phyloP scores from a whole-genome alignment of 306 rosid genomes.

The Quillaja saponaria region DNA sequence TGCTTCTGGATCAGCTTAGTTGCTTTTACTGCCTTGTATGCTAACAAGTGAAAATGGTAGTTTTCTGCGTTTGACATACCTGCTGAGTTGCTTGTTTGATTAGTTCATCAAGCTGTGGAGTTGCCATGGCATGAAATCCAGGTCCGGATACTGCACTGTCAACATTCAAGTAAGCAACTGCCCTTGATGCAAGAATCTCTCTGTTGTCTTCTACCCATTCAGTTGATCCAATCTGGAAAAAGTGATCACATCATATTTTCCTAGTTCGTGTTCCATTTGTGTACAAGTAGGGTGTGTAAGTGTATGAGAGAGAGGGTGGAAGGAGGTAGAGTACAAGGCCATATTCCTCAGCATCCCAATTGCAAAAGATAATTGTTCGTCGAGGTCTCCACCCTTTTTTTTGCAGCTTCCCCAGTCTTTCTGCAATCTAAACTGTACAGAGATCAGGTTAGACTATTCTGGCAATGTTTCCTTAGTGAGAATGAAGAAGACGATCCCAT shows the following conservation, averaged over 20 bases:
- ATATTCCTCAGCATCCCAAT: slow-evolving; percentile 87
- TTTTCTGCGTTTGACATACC: slow-evolving; percentile 39
- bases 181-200: slow-evolving; percentile 66
- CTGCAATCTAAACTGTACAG: slow-evolving; percentile 47
- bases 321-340: slow-evolving; percentile 53
- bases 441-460: slow-evolving; percentile 15
- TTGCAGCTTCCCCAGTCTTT: slow-evolving; percentile 63
- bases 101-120: slow-evolving; percentile 80
- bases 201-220: slow-evolving; percentile 86
- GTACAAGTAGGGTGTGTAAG: too few species aligned
- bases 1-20: too few species aligned
- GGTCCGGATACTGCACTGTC: slow-evolving; percentile 57
- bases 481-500: too few species aligned
- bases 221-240: slow-evolving; percentile 65
- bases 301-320: background rate
- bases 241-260: slow-evolving; percentile 14
- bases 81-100: slow-evolving; percentile 59
- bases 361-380: slow-evolving; percentile 68
- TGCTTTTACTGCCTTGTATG: background rate
- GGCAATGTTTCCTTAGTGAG: too few species aligned
- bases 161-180: slow-evolving; percentile 75
- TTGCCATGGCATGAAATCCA: slow-evolving; percentile 50
- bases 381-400: slow-evolving; percentile 72
- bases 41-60: background rate
- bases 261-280: background rate